Evolutionary conservation across 2,329 filamentous ascomycete genomes (phyloP).

Genomic region (Pyrenophora tritici-repentis): DNA sequence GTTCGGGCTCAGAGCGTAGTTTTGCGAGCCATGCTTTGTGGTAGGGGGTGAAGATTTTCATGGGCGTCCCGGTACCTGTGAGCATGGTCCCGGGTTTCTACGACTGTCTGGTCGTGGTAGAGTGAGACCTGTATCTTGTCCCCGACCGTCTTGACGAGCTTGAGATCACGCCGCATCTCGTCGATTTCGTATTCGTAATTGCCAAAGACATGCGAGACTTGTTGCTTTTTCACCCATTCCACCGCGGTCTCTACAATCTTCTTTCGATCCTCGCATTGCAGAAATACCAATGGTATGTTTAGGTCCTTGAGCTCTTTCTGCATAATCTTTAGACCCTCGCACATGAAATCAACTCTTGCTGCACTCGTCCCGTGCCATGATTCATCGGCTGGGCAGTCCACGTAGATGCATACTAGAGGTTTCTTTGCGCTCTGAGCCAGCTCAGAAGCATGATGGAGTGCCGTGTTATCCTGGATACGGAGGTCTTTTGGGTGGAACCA

Average conservation of each 20-base stretch:
- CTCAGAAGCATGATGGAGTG: constrained; percentile 52
- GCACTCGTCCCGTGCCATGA: constrained; percentile 58
- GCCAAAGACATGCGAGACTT: constrained; percentile 54
- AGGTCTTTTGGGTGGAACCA: constrained; percentile 60
- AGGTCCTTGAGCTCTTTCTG: constrained; percentile 54
- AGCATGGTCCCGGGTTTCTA: constrained; percentile 53
- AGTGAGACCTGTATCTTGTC: constrained; percentile 50
- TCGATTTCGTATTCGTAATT: constrained; percentile 56
- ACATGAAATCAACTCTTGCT: constrained; percentile 56
- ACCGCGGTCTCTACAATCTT: constrained; percentile 51
- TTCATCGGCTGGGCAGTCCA: constrained; percentile 55
- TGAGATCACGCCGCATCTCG: constrained; percentile 53
- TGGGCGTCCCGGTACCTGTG: constrained; percentile 52
- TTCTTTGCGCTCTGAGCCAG: constrained; percentile 52
- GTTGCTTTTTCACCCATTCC: constrained; percentile 52
- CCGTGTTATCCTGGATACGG: constrained; percentile 57
- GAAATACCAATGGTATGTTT: constrained; percentile 56
- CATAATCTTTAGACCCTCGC: constrained; percentile 52
- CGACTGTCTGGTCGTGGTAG: constrained; percentile 56
- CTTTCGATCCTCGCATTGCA: constrained; percentile 50
- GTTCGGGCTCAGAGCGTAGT: constrained; percentile 49
- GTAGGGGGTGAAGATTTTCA: constrained; percentile 60
- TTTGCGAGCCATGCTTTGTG: constrained; percentile 54
- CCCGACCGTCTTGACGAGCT: constrained; percentile 47
- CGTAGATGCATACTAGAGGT: constrained; percentile 53